Evolutionary conservation across 2,329 filamentous ascomycete genomes (phyloP).

Genomic region (Penicillium freii): DNA sequence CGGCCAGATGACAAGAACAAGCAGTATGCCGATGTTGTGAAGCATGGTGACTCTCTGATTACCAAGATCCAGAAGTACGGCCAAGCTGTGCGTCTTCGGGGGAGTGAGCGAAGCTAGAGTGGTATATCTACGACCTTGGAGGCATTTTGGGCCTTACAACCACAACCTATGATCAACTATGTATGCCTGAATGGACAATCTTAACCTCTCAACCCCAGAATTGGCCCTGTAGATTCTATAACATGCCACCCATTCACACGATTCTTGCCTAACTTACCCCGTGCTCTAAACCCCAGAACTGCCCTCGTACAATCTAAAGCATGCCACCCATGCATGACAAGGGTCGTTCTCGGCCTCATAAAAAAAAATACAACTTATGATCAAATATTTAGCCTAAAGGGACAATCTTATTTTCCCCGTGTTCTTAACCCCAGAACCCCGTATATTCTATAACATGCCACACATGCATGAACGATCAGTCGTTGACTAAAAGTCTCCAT

Average conservation of each 20-base stretch:
- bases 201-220: not conserved
- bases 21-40: conserved; percentile 97
- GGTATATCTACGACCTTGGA: conserved; percentile 8
- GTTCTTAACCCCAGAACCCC: not conserved
- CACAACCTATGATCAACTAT: conserved; percentile 8
- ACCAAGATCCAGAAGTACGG: conserved; percentile 99
- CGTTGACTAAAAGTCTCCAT: not conserved
- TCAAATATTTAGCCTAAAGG: conserved; percentile 7
- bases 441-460: not conserved
- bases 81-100: conserved; percentile 87
- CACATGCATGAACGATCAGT: not conserved
- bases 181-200: conserved; percentile 11
- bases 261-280: not conserved
- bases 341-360: not conserved
- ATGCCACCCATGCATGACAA: no score
- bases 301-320: no score
- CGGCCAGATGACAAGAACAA: conserved; percentile 99
- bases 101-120: conserved; percentile 79
- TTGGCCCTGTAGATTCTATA: not conserved
- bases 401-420: not conserved
- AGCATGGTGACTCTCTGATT: conserved; percentile 95
- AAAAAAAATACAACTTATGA: conserved; percentile 2
- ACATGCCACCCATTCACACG: not conserved
- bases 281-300: no score
- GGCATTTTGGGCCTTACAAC: conserved; percentile 7